These are phyloP conservation scores for Trichoderma endophyticum DNA, from an alignment of 2,329 filamentous ascomycete genomes.

Conservation along the genomic window DNA sequence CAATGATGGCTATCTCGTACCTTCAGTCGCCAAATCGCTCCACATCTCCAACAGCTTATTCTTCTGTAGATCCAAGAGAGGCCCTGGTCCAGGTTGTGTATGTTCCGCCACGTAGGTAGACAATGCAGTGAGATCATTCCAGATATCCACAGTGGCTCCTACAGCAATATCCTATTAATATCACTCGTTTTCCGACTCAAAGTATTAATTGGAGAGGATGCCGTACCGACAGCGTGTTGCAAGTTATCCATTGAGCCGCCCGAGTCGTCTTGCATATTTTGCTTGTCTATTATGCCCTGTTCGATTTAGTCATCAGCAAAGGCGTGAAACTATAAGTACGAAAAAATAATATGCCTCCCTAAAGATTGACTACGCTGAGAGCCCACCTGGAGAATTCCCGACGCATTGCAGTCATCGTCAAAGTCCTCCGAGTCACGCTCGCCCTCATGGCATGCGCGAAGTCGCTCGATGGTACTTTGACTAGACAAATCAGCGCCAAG, in stretches of 20 bases:
- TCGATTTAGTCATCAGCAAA: neutral
- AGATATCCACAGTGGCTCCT: neutral
- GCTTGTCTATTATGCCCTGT: neutral
- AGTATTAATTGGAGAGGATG: neutral
- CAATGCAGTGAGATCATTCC: neutral
- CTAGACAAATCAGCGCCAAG: neutral
- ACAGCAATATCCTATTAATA: neutral
- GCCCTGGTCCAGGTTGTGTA: neutral
- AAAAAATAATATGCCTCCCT: neutral
- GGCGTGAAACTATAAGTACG: neutral
- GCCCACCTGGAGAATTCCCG: neutral
- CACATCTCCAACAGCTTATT: neutral
- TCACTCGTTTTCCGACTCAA: neutral
- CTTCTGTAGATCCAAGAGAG: neutral
- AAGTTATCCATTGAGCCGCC: neutral
- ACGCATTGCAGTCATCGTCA: neutral
- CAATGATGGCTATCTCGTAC: neutral
- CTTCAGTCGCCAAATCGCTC: neutral
- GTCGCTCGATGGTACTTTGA: neutral
- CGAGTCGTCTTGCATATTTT: neutral
- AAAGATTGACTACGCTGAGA: rapidly evolving
- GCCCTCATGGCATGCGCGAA: neutral
- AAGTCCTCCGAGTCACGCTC: neutral
- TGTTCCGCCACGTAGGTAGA: neutral
- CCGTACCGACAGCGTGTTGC: neutral